A percentile compares a stretch with the other conserved stretches of the same genome.
Evolutionary conservation across 1,139 yeast species (phyloP).

Genomic region (Kazachstania sp.): DNA sequence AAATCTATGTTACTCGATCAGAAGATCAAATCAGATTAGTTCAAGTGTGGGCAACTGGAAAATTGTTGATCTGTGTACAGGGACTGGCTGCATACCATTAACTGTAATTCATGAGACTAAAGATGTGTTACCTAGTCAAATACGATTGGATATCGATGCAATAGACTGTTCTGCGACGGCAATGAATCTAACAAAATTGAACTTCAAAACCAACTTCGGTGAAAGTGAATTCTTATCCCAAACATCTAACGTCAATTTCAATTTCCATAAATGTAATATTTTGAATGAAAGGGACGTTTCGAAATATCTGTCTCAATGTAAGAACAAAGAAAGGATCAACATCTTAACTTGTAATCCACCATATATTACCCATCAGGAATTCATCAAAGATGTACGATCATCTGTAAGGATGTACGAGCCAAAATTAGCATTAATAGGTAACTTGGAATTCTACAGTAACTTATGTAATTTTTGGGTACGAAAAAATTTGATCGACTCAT

Average conservation of each 20-base stretch:
- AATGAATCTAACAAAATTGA: conserved; percentile 41
- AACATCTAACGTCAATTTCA: background rate
- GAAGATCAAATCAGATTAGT: background rate
- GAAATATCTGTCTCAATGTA: background rate
- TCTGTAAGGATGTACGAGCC: conserved; percentile 77
- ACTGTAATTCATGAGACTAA: background rate
- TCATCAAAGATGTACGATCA: conserved; percentile 36
- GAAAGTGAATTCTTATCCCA: background rate
- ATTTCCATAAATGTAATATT: background rate
- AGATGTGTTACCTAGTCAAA: background rate
- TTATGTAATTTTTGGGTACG: conserved; percentile 37
- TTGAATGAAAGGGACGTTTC: background rate
- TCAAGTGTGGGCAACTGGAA: conserved; percentile 12
- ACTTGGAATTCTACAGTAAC: conserved; percentile 57
- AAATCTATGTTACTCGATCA: conserved; percentile 31
- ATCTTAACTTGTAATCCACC: conserved; percentile 83
- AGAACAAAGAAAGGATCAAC: conserved; percentile 30
- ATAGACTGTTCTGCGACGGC: conserved; percentile 58
- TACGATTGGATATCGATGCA: conserved; percentile 34
- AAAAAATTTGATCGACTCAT: conserved; percentile 19
- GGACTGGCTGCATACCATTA: conserved; percentile 82
- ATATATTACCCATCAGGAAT: conserved; percentile 52
- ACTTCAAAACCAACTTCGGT: conserved; percentile 25
- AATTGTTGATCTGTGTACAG: conserved; percentile 75
- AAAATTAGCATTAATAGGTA: conserved; percentile 63